Evolutionary conservation across 257 asterid species (phyloP), one percentile per base, ranked within the genome.

Genomic region (Linderniella brevidens): DNA sequence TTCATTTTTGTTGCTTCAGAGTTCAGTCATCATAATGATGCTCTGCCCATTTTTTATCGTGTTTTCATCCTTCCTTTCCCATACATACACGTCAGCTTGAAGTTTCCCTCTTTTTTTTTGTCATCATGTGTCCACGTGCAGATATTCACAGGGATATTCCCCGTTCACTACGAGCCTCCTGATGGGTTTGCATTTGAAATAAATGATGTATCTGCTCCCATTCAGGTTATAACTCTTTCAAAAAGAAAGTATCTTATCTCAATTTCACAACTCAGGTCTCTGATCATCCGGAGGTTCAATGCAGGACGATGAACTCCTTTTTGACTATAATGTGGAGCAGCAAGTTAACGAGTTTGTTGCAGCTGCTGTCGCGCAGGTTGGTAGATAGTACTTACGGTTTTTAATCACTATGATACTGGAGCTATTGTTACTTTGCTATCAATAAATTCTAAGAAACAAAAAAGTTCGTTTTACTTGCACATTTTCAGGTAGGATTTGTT

Each of bases 131-230:
- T 44, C 13, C 1, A 13, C 17, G 8, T 52, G 16, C 74, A 80
- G 93, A 75, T 82, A 62, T 82, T 79, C 73, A 69, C 93, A 19
- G 86, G 86, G 58, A 73, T 75, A 66, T 82, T 82, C 52, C 86
- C 86, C 6, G 39, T 56, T 25, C 86, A 82, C 60, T 82, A 82
- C 47, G 71, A 60, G 37, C 93, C 93, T 41, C 92, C 93, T 19
- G 86, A 68, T 35, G 92, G 93, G 35, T 82, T 78, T 58, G 25
- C 80, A 1, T 82, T 82, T 71, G 93, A 82, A 68, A 61, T 82
- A 53, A 78, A 75, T 51, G 93, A 82, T 10, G 76, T 62, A 38
- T 82, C 92, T 38, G 49, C 77, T 45, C 86, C 77, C 29, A 69
- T 82, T 66, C 93, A 82, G 93, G 93, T 82, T 56, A 46, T 58